Percentiles rank a stretch among this genome's conserved stretches.
These are phyloP conservation scores for Daldinia caldariorum DNA, from an alignment of 495 filamentous ascomycete species.

Conservation along the genomic window DNA sequence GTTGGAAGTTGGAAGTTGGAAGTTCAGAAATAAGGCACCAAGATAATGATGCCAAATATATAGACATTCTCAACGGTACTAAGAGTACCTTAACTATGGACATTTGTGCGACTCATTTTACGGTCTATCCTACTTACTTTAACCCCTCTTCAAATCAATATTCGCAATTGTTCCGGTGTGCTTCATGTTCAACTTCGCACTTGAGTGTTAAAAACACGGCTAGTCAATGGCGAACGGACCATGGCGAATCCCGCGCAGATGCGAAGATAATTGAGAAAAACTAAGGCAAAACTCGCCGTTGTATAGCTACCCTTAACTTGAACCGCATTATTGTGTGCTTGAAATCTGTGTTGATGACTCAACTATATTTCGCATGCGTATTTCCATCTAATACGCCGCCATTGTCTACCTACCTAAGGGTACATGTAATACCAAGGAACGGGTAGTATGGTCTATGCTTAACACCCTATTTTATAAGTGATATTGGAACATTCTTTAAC, in stretches of 20 bases:
- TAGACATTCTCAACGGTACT: not conserved
- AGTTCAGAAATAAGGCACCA: not conserved
- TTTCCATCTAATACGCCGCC: constrained; percentile 1
- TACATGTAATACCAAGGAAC: not conserved
- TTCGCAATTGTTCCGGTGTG: constrained; percentile 13
- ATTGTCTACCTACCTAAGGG: not conserved
- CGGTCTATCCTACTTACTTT: no score
- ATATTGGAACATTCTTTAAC: not conserved
- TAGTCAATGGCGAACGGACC: not conserved
- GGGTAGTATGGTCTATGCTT: not conserved
- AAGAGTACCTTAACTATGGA: not conserved
- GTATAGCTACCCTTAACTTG: not conserved
- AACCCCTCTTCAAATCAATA: not conserved
- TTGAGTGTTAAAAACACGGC: constrained; percentile 12
- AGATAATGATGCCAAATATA: not conserved
- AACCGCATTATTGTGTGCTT: not conserved
- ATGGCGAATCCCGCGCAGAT: constrained; percentile 25
- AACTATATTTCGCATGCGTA: not conserved
- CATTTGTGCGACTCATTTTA: constrained; percentile 12
- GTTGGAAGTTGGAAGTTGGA: no score
- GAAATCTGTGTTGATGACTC: not conserved
- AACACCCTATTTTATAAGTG: constrained; percentile 6
- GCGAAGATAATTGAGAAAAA: constrained; percentile 15
- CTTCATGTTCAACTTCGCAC: constrained; percentile 16
- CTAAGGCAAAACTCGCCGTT: not conserved